A percentile compares a stretch with the other conserved stretches of the same genome.
phyloP scores from a whole-genome alignment of 2,329 filamentous ascomycete species.

The Aspergillus sp. region DNA sequence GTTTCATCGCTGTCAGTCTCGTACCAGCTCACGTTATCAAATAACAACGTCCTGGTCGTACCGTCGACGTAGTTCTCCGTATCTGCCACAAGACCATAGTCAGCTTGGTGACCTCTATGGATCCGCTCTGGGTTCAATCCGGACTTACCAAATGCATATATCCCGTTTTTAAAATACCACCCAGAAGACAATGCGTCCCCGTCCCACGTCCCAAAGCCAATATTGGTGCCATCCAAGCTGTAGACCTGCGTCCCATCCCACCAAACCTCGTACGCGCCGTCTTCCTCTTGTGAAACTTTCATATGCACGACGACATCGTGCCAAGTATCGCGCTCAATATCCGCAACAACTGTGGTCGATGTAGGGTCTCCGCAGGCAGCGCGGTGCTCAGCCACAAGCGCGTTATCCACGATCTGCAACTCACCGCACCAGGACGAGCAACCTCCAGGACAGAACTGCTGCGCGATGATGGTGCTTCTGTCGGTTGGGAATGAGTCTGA shows the following conservation, averaged over 20 bases:
- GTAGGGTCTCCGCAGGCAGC: neutral
- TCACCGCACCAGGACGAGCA: constrained; percentile 3
- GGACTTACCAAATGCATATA: neutral
- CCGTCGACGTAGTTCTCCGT: neutral
- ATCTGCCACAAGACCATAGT: neutral
- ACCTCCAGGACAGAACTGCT: constrained; percentile 5
- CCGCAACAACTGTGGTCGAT: neutral
- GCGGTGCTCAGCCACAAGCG: neutral
- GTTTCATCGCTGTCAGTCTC: neutral
- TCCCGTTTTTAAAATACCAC: constrained; percentile 6
- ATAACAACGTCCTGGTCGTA: neutral
- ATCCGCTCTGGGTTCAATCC: neutral
- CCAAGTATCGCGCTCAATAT: neutral
- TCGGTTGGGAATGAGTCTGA: neutral
- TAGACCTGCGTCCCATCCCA: constrained; percentile 4
- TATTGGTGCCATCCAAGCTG: neutral
- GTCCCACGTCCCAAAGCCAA: constrained; percentile 4
- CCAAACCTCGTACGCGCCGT: constrained; percentile 2
- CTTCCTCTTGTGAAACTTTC: neutral
- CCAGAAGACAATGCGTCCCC: neutral
- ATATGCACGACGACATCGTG: neutral
- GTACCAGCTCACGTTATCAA: neutral
- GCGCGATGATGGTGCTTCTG: constrained; percentile 2
- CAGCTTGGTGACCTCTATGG: neutral
- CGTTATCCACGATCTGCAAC: neutral